Evolutionary conservation across 2,329 filamentous ascomycete genomes (phyloP).

Genomic region (Colletotrichum cuscutae): DNA sequence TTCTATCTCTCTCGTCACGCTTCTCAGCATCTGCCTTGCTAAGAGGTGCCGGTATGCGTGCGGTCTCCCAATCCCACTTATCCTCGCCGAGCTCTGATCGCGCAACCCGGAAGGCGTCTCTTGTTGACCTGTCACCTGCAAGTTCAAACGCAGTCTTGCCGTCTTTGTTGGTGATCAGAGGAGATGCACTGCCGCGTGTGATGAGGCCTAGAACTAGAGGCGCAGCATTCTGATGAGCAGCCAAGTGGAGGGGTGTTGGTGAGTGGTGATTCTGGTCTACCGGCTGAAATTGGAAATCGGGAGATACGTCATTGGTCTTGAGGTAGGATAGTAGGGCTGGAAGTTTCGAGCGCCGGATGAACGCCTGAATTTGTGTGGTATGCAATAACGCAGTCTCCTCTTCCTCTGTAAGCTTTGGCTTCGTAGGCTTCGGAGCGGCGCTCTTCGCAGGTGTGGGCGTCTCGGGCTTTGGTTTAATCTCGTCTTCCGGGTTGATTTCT

Average conservation of each 20-base stretch:
- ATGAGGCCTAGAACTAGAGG: constrained; percentile 83
- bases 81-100: constrained; percentile 83
- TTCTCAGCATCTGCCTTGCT: constrained; percentile 77
- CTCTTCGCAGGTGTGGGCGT: constrained; percentile 45
- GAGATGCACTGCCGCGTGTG: constrained; percentile 78
- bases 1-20: constrained; percentile 75
- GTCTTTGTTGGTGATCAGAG: constrained; percentile 75
- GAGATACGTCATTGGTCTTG: constrained; percentile 75
- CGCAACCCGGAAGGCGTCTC: constrained; percentile 91
- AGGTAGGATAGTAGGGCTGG: constrained; percentile 89
- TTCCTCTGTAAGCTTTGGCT: constrained; percentile 79
- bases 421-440: constrained; percentile 54
- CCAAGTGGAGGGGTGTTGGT: constrained; percentile 85
- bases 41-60: constrained; percentile 77
- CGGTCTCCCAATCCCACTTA: constrained; percentile 81
- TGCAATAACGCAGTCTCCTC: constrained; percentile 86
- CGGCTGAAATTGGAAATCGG: constrained; percentile 82
- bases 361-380: constrained; percentile 86
- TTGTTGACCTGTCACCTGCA: constrained; percentile 83
- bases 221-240: constrained; percentile 82
- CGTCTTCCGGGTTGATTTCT: constrained; percentile 76
- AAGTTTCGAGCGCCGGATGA: constrained; percentile 89
- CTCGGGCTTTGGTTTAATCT: constrained; percentile 56
- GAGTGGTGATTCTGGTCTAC: constrained; percentile 80
- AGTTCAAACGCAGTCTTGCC: constrained; percentile 90